Base-by-base conservation (phyloP, 331 rosid genomes). In the Dryas integrifolia region DNA sequence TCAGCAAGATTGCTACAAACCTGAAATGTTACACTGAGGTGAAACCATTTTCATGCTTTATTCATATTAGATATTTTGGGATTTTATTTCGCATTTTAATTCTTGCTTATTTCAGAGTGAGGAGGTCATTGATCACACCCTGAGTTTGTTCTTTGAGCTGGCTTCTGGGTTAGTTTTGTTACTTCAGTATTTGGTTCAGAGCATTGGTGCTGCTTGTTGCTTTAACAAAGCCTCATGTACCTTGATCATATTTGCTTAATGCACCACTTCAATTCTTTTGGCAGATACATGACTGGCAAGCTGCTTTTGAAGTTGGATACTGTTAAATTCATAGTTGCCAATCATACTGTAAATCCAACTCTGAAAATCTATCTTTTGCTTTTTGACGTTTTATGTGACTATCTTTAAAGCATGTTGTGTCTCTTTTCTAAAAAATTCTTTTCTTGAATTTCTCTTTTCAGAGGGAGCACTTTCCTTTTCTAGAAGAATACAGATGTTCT, bases 111-210 rank as follows among this genome's bases (percentile, higher is more conserved):
- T 82, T 77, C 96, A 94, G 97, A 85, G 96, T 76, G 90, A 94
- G 86, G 98, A 86, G 85, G 97, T 94, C 77, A 80, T 94, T 77
- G 98, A 87, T 84, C 98, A 89, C 78, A 82, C 97, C 51, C 82
- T 94, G 65, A 80, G 87, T 83, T 86, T 94, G 86, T 89, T 94
- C 82, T 79, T 86, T 79, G 97, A 94, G 78, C 86, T 91, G 87
- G 83, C 98, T 61, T 89, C 98, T 48, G 97, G 98, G 98, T 94
- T 72, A 87, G 92, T 87, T 30, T 65, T 56, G 43, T 80, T 71
- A 64, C 50, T 45, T 64, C 58, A 5, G 51, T 48, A 55, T 69
- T 51, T 65, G 43, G 57, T 48, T 74, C 68, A 39, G 62, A 49
- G 62, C 39, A 57, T 60, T 62, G 46, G 71, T 59, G 58, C 67